A percentile compares a stretch with the other conserved stretches of the same genome.
These are phyloP conservation scores for Panaeolus cyanescens DNA, from an alignment of 768 basidiomycete species.

Conservation along the genomic window DNA sequence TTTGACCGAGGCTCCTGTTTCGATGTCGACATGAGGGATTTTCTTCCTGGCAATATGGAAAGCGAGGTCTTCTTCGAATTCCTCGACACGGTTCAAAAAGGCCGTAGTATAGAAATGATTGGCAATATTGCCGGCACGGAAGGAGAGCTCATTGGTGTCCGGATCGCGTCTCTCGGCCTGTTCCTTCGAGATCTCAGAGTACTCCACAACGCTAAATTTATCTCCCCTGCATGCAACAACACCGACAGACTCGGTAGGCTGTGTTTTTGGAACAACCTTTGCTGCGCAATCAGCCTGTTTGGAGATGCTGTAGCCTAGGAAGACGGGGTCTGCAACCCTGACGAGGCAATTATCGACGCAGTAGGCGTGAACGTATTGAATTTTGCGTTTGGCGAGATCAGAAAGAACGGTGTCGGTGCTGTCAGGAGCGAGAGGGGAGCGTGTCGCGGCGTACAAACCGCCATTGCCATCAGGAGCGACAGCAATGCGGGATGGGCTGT, in stretches of 20 bases:
- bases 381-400: conserved; percentile 73
- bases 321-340: conserved; percentile 94
- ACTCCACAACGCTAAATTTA: conserved; percentile 93
- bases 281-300: conserved; percentile 91
- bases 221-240: conserved; percentile 86
- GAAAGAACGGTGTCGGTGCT: conserved; percentile 76
- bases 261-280: conserved; percentile 92
- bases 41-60: conserved; percentile 99
- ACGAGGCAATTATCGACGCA: conserved; percentile 99
- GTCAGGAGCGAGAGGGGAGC: conserved; percentile 65
- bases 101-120: conserved; percentile 96
- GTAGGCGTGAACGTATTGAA: conserved; percentile 92
- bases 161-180: conserved; percentile 79
- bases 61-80: conserved; percentile 86
- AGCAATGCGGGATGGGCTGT: conserved; percentile 76
- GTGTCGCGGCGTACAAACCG: conserved; percentile 93
- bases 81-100: conserved; percentile 77
- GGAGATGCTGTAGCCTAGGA: conserved; percentile 91
- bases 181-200: conserved; percentile 90
- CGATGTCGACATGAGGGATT: conserved; percentile 80
- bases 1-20: conserved; percentile 70
- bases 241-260: conserved; percentile 90
- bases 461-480: conserved; percentile 99
- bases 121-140: conserved; percentile 95
- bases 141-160: conserved; percentile 74